phyloP scores from a whole-genome alignment of 495 filamentous ascomycete species.

The Evernia prunastri region DNA sequence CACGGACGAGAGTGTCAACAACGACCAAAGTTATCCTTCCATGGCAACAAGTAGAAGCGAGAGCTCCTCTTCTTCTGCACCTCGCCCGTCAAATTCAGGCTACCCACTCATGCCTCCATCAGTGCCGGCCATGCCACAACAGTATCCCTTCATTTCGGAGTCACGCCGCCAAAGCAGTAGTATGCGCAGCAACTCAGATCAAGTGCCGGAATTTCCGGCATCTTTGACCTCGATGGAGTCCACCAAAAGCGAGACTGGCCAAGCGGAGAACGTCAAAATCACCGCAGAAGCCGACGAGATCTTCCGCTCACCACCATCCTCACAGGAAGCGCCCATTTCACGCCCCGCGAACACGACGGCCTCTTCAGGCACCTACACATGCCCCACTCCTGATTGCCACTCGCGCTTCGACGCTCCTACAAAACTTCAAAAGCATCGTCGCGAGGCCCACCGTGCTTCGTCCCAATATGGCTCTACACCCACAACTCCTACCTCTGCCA shows the following conservation, averaged over 20 bases:
- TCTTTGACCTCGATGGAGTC: constrained; percentile 60
- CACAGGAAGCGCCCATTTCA: constrained; percentile 16
- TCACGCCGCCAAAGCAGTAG: constrained; percentile 34
- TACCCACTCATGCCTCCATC: constrained; percentile 40
- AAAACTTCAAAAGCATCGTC: constrained; percentile 90
- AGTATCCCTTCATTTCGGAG: constrained; percentile 51
- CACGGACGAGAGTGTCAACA: constrained; percentile 37
- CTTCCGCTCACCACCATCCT: constrained; percentile 23
- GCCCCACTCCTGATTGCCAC: constrained; percentile 87
- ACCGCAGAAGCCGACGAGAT: constrained; percentile 28
- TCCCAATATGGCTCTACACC: constrained; percentile 35
- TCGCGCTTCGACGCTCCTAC: constrained; percentile 79
- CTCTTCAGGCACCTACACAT: constrained; percentile 86
- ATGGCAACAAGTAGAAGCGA: constrained; percentile 41
- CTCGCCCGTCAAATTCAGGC: constrained; percentile 23
- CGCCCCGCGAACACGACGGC: constrained; percentile 59
- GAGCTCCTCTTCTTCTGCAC: constrained; percentile 34
- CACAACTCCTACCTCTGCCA: constrained; percentile 38
- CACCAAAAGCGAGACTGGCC: constrained; percentile 47
- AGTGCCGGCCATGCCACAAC: constrained; percentile 45
- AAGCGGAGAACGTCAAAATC: constrained; percentile 25
- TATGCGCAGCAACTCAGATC: constrained; percentile 42
- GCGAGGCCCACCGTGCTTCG: constrained; percentile 77
- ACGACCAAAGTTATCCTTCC: constrained; percentile 18
- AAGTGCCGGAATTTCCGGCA: constrained; percentile 53